Conservation (phyloP, 176 grass and related monocot species). For the Avena sativa region DNA sequence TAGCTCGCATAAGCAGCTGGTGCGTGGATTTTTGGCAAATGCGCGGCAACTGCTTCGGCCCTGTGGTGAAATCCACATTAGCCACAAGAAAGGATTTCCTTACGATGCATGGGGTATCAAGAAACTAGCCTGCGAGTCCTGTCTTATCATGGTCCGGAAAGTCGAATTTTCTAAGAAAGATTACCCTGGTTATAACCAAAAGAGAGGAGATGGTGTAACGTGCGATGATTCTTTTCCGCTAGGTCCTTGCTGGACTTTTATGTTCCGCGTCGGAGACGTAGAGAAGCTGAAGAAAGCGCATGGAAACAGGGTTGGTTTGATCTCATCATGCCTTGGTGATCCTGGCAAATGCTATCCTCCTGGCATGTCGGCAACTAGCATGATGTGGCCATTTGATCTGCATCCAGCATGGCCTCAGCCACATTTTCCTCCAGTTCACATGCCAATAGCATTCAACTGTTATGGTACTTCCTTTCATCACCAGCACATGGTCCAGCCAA, state of each 20-base stretch:
- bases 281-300: conserved; percentile 11
- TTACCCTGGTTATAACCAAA: conserved; percentile 66
- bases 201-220: conserved; percentile 55
- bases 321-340: not conserved
- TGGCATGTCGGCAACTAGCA: not conserved
- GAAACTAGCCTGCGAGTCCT: conserved; percentile 38
- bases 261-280: conserved; percentile 38
- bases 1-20: conserved; percentile 52
- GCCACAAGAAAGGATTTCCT: conserved; percentile 47
- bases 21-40: conserved; percentile 44
- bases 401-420: not conserved
- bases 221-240: conserved; percentile 53
- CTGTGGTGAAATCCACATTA: conserved; percentile 68
- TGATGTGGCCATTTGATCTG: conserved; percentile 1
- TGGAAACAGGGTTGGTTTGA: not conserved
- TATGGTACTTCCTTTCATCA: conserved; percentile 16
- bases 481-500: not conserved
- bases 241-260: conserved; percentile 50
- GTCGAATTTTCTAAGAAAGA: conserved; percentile 47
- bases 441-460: not conserved
- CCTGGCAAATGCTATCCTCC: not conserved
- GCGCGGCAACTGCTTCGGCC: conserved; percentile 45
- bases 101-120: conserved; percentile 52
- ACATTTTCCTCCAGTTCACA: conserved; percentile 18
- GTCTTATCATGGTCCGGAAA: conserved; percentile 44